These are phyloP conservation scores for Magnusiomyces suaveolens DNA, from an alignment of 1,139 yeast genomes.

Conservation along the genomic window DNA sequence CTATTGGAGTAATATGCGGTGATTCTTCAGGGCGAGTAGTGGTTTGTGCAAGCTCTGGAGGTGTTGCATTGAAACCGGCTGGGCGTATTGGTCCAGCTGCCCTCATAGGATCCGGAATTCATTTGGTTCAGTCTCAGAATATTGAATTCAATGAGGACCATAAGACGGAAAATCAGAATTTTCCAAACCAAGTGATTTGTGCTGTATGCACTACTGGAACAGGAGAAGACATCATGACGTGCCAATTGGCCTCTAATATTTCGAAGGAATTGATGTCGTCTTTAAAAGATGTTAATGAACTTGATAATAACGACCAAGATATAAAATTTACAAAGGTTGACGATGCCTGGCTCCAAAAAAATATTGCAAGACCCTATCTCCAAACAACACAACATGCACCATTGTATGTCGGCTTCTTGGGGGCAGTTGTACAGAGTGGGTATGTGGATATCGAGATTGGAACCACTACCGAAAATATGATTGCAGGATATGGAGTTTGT, in stretches of 20 bases:
- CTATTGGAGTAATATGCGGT: slow-evolving; percentile 34
- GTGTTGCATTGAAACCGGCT: slow-evolving; percentile 29
- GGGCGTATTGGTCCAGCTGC: slow-evolving; percentile 39
- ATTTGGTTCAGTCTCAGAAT: slow-evolving; percentile 10
- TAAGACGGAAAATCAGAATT: neutral
- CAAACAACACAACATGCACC: slow-evolving; percentile 19
- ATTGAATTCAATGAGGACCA: neutral
- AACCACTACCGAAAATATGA: slow-evolving; percentile 24
- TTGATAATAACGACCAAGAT: neutral
- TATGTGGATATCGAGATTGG: slow-evolving; percentile 15
- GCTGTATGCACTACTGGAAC: slow-evolving; percentile 29
- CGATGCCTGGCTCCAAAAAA: neutral
- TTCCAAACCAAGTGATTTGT: neutral
- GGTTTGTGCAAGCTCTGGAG: slow-evolving; percentile 35
- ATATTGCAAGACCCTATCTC: neutral
- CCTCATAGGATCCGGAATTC: slow-evolving; percentile 29
- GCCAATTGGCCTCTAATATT: neutral
- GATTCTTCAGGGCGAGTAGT: slow-evolving; percentile 23
- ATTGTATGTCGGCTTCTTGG: slow-evolving; percentile 21
- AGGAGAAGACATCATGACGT: slow-evolving; percentile 32
- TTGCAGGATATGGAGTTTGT: slow-evolving; percentile 16
- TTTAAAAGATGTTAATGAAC: neutral
- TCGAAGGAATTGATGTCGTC: neutral
- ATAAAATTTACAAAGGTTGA: neutral
- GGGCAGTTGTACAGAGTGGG: slow-evolving; percentile 12